Conservation (phyloP, 495 filamentous ascomycete species). For the Viridothelium virens region DNA sequence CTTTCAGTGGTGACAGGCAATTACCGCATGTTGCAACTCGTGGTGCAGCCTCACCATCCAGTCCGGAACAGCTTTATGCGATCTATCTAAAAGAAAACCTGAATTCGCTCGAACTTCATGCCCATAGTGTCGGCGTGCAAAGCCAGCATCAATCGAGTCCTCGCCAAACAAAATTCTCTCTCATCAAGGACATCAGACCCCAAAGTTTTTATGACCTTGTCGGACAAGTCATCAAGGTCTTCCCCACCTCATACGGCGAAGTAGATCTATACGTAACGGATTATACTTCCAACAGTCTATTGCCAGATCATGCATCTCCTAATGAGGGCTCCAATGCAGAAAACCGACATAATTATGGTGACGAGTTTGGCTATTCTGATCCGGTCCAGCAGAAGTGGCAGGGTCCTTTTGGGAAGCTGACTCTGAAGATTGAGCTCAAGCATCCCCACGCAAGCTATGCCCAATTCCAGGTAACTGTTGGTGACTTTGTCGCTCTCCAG, state of each 20-base stretch:
- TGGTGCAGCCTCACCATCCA: background rate
- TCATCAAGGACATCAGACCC: conserved; percentile 56
- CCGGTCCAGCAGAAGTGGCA: conserved; percentile 50
- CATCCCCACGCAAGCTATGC: conserved; percentile 57
- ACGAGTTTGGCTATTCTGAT: conserved; percentile 41
- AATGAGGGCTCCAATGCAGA: conserved; percentile 31
- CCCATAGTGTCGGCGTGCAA: no score
- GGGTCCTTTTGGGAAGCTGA: conserved; percentile 69
- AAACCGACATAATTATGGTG: conserved; percentile 40
- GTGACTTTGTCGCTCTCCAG: conserved; percentile 54
- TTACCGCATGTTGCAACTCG: background rate
- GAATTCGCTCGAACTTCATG: background rate
- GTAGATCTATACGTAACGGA: conserved; percentile 74
- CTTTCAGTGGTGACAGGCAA: background rate
- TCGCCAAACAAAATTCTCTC: conserved; percentile 47
- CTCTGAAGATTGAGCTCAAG: conserved; percentile 65
- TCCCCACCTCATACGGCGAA: conserved; percentile 38
- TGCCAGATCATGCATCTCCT: conserved; percentile 52
- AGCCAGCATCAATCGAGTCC: background rate
- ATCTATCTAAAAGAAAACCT: conserved; percentile 25
- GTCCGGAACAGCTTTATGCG: conserved; percentile 26
- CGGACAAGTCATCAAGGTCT: conserved; percentile 66
- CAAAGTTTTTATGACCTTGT: conserved; percentile 59
- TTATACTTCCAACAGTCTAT: conserved; percentile 61
- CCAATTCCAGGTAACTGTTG: conserved; percentile 47